Evolutionary conservation across 2,329 filamentous ascomycete species (phyloP), one percentile per base, ranked within the genome.

Genomic region (Pleomassaria siparia): DNA sequence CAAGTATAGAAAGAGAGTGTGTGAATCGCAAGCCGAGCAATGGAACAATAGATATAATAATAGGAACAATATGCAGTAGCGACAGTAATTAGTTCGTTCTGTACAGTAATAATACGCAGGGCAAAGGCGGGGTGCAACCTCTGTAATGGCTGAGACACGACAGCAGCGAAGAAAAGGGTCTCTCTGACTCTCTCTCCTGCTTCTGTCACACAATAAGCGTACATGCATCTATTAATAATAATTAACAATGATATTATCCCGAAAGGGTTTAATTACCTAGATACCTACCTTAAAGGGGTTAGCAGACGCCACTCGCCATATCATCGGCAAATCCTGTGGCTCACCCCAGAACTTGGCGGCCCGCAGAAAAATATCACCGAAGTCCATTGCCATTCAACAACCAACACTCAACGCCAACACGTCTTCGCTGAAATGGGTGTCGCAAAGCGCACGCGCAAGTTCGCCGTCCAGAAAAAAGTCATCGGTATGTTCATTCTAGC

Each of bases 361-460:
- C 43, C 25, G n/a, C 43, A 7, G 22, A 40, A 46, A 40, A 40
- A 40, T 18, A 26, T 16, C 30, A 15, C 26, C 18, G 21, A 13
- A 13, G 18, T n/a, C 4, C 20, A 11, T 18, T 13, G 35, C 35
- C 35, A 37, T 37, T 13, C 45, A 26, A 36, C 25, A n/a, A 33
- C n/a, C 39, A 24, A 30, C 37, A 32, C 7, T 29, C 21, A 42
- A 51, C 50, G 46, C 57, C 59, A 71, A 52, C 28, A 96, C n/a
- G n/a, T n/a, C n/a, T n/a, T n/a, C n/a, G n/a, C n/a, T n/a, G n/a
- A n/a, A n/a, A n/a, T 96, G 92, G 91, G 91, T 74, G 83, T 91
- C 59, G 83, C 86, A 54, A 96, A 95, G 78, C 89, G 86, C 71
- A 95, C 89, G 44, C 85, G 91, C 76, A 96, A 96, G 77, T 97